Conservation (phyloP, 306 rosid genomes). For the Senna siamea region DNA sequence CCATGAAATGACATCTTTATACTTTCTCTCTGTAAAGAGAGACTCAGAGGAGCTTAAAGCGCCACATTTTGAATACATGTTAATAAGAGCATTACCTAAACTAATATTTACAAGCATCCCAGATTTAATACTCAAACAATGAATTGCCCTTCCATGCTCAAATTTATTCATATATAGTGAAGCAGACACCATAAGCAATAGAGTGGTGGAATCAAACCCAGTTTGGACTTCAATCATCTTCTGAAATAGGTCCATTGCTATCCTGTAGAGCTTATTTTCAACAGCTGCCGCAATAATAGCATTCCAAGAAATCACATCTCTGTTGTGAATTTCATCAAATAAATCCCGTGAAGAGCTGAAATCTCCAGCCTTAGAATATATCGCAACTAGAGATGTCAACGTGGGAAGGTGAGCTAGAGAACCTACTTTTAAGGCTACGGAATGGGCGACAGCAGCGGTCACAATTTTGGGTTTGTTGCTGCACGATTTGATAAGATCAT, state of each 20-base stretch:
- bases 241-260: slow-evolving; percentile 47
- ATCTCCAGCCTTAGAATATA: slow-evolving; percentile 51
- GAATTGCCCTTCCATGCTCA: slow-evolving; percentile 52
- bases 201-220: slow-evolving; percentile 64
- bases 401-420: slow-evolving; percentile 48
- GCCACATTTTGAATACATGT: slow-evolving; percentile 61
- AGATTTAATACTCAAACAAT: slow-evolving; percentile 51
- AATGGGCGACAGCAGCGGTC: slow-evolving; percentile 43
- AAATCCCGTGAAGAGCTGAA: slow-evolving; percentile 48
- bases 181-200: slow-evolving; percentile 55
- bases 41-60: slow-evolving; percentile 48
- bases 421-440: slow-evolving; percentile 54
- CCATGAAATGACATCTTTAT: slow-evolving; percentile 58
- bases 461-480: slow-evolving; percentile 31
- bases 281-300: slow-evolving; percentile 58
- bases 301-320: slow-evolving; percentile 62
- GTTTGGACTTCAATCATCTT: slow-evolving; percentile 43
- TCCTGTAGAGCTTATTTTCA: slow-evolving; percentile 39
- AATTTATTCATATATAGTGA: slow-evolving; percentile 41
- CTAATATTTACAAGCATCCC: slow-evolving; percentile 53
- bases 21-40: slow-evolving; percentile 46
- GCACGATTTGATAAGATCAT: slow-evolving; percentile 38
- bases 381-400: slow-evolving; percentile 55
- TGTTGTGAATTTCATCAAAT: slow-evolving; percentile 48
- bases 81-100: slow-evolving; percentile 52